phyloP scores from a whole-genome alignment of 164 flowering plant species.

The grape (Vitis vinifera) region ASM3070453v1 NC_081814.1:23827501-23828000 shows the following conservation, averaged over 20 bases:
- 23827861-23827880: conserved; percentile 57
- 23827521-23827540: not conserved
- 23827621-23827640: not conserved
- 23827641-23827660: not conserved
- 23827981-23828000: too few relatives aligned
- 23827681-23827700: conserved; percentile 49
- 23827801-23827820: conserved; percentile 23
- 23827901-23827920: conserved; percentile 26
- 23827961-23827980: too few relatives aligned
- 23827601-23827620: not conserved
- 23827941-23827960: too few relatives aligned
- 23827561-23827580: not conserved
- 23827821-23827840: conserved; percentile 62
- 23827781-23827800: not conserved
- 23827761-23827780: not conserved
- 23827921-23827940: not conserved
- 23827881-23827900: conserved; percentile 59
- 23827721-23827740: conserved; percentile 49
- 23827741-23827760: not conserved
- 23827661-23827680: conserved; percentile 58
- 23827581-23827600: not conserved
- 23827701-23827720: conserved; percentile 42
- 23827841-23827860: conserved; percentile 55
- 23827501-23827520: too few relatives aligned
- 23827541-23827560: not conserved